phyloP scores from a whole-genome alignment of 208 protist genomes.

The Porcisia hertigi region DNA sequence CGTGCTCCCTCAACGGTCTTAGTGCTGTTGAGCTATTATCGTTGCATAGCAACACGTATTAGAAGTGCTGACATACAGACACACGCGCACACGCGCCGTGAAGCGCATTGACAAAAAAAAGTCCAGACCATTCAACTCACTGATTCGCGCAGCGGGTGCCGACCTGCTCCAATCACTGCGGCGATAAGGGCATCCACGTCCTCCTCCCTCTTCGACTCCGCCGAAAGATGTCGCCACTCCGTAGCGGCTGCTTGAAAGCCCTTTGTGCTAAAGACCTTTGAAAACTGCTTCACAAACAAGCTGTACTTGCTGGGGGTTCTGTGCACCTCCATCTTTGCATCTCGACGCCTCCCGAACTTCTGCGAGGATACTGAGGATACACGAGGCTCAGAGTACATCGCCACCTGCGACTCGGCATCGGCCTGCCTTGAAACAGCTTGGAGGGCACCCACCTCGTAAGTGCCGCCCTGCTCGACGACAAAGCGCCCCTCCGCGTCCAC shows the following conservation, averaged over 20 bases:
- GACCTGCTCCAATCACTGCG: slow-evolving; percentile 19
- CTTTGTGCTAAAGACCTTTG: slow-evolving; percentile 34
- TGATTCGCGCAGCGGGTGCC: neutral
- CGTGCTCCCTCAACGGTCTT: too few relatives aligned
- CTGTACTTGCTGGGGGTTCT: slow-evolving; percentile 26
- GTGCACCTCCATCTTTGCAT: neutral
- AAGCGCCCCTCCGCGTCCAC: slow-evolving; percentile 57
- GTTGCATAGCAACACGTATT: too few relatives aligned
- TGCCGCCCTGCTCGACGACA: slow-evolving; percentile 34
- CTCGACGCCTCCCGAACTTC: neutral
- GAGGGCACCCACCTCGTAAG: slow-evolving; percentile 33
- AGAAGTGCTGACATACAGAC: neutral
- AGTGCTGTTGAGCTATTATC: too few relatives aligned
- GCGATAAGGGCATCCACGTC: slow-evolving; percentile 27
- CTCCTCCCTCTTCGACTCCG: slow-evolving; percentile 2
- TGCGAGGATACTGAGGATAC: neutral
- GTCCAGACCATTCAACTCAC: neutral
- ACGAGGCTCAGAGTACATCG: neutral
- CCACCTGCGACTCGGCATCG: neutral
- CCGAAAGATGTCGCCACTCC: slow-evolving; percentile 37
- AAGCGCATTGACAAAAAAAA: neutral
- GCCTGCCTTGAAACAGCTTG: neutral
- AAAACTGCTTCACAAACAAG: slow-evolving; percentile 41
- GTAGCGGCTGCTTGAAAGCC: slow-evolving; percentile 37
- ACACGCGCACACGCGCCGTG: neutral